Base-by-base conservation (phyloP, 371 early-diverging fungal species). In the Phascolomyces articulosus region DNA sequence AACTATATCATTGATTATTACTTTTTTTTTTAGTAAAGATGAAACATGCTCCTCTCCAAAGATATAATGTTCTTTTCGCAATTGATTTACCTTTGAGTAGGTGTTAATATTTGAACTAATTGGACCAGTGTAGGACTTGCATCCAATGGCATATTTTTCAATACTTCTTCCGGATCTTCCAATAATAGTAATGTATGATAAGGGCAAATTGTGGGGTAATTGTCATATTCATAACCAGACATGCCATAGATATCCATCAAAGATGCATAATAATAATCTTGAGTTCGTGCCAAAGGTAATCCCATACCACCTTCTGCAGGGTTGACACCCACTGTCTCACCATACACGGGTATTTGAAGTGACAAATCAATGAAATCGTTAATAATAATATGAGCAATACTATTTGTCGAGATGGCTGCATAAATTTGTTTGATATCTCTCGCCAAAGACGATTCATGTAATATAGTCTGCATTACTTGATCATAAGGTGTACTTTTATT, bases 91-190 rank as follows among this genome's bases (percentile, higher is more conserved):
- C 90, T 85, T 69, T 89, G 91, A 20, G 91, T 93, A 0, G 96
- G 96, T n/a, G 92, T 91, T 20, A 95, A 83, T n/a, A 90, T 88
- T 51, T 95, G 93, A 8, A 97, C 90, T 0, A 97, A 78, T 28
- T 90, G 89, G 4, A 93, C 87, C 26, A 97, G 70, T 8, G 94
- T 88, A 0, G 96, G 95, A 59, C 91, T 93, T 10, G 93, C 88
- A 76, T 95, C 95, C 59, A 90, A 65, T 11, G 94, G 93, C 69
- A 93, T 82, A 34, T 87, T 85, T 64, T 85, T 87, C 26, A 93
- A 58, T 27, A 97, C 87, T 64, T 91, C 91, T 61, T 94, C 94
- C 0, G 92, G 90, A 65, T 92, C 93, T 54, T 89, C 88, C n/a
- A 94, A 71, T 3, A 96, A 82, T 47, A 97, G 67, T 3, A 97